Percentiles rank a stretch among this genome's conserved stretches.
Evolutionary conservation across 2,329 filamentous ascomycete genomes (phyloP).

Genomic region (Talaromyces piceae): DNA sequence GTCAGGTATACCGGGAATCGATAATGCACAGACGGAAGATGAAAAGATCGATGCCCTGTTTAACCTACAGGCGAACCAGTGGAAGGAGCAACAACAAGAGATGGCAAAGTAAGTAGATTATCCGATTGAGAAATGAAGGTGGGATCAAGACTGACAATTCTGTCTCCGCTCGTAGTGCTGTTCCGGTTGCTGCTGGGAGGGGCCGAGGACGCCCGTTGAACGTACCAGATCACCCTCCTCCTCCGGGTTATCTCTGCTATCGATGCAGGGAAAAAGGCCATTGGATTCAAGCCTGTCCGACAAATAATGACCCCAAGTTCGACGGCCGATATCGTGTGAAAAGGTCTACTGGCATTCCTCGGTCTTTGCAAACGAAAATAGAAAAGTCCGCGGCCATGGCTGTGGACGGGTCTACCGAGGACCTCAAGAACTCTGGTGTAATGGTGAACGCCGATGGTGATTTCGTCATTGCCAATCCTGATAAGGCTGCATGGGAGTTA

Average conservation of each 20-base stretch:
- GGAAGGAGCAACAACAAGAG: constrained; percentile 87
- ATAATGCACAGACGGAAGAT: constrained; percentile 79
- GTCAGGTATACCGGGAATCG: constrained; percentile 58
- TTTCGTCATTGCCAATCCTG: constrained; percentile 92
- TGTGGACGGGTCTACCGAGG: constrained; percentile 69
- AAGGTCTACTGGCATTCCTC: constrained; percentile 91
- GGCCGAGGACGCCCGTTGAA: constrained; percentile 44
- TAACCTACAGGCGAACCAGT: constrained; percentile 79
- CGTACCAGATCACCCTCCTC: constrained; percentile 87
- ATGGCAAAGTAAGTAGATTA: constrained; percentile 63
- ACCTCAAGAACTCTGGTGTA: constrained; percentile 75
- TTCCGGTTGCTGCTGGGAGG: constrained; percentile 36
- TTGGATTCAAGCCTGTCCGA: constrained; percentile 97
- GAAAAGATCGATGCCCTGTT: constrained; percentile 92
- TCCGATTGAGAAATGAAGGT: too few species aligned
- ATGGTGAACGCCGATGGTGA: constrained; percentile 98
- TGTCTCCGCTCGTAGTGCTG: constrained; percentile 31
- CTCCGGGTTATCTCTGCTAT: constrained; percentile 91
- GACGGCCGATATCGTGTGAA: constrained; percentile 91
- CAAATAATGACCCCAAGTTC: constrained; percentile 95
- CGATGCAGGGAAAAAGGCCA: constrained; percentile 97
- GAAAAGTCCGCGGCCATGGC: constrained; percentile 76
- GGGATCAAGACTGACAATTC: not conserved
- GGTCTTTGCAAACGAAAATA: constrained; percentile 89
- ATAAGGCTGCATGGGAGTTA: constrained; percentile 93